Evolutionary conservation across 1,139 yeast genomes (phyloP), one percentile per base, ranked within the genome.

Genomic region (Casaregolazyma lundiana): DNA sequence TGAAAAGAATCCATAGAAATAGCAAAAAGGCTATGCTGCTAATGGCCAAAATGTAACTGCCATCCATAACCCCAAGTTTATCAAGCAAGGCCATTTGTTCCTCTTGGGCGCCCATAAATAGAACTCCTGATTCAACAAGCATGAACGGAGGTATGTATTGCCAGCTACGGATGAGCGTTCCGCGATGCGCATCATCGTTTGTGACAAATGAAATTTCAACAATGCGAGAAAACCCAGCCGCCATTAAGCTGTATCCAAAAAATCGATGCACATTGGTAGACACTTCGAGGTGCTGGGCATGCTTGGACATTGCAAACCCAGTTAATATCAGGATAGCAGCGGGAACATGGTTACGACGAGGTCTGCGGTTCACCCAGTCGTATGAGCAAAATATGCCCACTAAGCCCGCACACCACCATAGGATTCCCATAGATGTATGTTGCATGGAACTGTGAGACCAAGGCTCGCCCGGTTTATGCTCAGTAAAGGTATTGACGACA

Each of bases 391-490:
- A 84, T 56, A 90, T 72, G 0, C 97, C 97, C 18, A 88, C 67
- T 54, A 88, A 69, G 1, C 97, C 97, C 43, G 96, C 95, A 48
- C 88, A 79, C 94, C 96, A 89, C 95, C 97, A 90, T 35, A 90
- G 75, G 49, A 90, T 84, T 2, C 97, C 97, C 96, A 90, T 88
- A 21, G 95, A 78, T 0, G 97, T 88, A 65, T 89, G 97, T 67
- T 89, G 96, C 63, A 83, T 87, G 45, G 68, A 72, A 24, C 95
- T 94, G 72, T 86, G 94, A 43, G 77, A 74, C 97, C 97, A 90
- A 7, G 72, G 77, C 61, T 87, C 92, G 30, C 95, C 95, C 97
- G 97, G 89, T 53, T 97, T 71, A 64, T 90, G 97, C 64, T 90
- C 97, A 1, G 97, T 90, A 64, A 90, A 90, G 0, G 97, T 88